Percentiles rank a stretch among this genome's conserved stretches.
Conservation (phyloP, 2,329 filamentous ascomycete genomes). For the Celoporthe dispersa region DNA sequence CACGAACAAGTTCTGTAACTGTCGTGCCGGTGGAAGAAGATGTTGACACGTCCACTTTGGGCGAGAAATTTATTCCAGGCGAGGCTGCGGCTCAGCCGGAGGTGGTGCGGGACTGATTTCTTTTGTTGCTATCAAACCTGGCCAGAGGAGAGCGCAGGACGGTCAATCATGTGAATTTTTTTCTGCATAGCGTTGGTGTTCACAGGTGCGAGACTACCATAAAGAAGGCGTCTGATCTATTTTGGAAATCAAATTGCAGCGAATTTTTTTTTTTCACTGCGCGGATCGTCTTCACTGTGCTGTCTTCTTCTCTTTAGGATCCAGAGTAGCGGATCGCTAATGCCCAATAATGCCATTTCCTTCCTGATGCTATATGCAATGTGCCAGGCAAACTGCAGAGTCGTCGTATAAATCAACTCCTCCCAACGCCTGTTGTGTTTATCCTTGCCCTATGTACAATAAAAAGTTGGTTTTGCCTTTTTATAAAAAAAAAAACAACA, state of each 20-base stretch:
- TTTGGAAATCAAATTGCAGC: constrained; percentile 5
- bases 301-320: background rate
- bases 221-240: background rate
- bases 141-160: background rate
- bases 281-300: too few species aligned
- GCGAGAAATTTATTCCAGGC: background rate
- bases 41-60: background rate
- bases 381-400: background rate
- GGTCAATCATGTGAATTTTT: background rate
- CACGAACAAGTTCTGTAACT: constrained; percentile 7
- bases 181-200: constrained; percentile 20
- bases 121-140: background rate
- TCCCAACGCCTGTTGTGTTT: constrained; percentile 1
- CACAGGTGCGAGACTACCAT: background rate
- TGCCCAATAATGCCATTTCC: background rate
- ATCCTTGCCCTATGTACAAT: background rate
- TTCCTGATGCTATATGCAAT: background rate
- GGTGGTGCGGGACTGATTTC: background rate
- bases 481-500: background rate
- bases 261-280: background rate
- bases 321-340: background rate
- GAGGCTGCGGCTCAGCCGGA: background rate
- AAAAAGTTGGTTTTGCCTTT: background rate
- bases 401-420: background rate
- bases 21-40: constrained; percentile 4